Evolutionary conservation across 768 basidiomycete species (phyloP).

Genomic region (Leccinum sublutescens): DNA sequence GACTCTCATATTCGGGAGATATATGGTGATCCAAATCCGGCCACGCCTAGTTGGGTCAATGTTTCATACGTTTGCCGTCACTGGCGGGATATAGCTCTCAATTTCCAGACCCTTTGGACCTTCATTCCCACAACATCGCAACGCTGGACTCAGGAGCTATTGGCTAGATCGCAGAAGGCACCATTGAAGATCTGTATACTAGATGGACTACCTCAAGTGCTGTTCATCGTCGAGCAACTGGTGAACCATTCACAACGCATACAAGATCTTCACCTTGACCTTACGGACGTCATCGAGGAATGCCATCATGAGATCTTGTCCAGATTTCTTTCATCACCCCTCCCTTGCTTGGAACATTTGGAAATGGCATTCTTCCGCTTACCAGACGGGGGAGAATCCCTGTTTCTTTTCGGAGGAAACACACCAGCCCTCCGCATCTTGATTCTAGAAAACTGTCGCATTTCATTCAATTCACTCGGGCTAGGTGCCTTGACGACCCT

Average conservation of each 20-base stretch:
- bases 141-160: no score
- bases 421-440: background rate
- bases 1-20: no score
- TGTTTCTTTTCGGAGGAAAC: background rate
- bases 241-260: background rate
- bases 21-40: no score
- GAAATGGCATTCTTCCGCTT: background rate
- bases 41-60: background rate
- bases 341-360: background rate
- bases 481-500: conserved; percentile 35
- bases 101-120: no score
- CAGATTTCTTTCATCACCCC: background rate
- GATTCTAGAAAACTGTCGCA: background rate
- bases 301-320: background rate
- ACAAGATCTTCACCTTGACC: background rate
- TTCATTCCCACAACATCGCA: no score
- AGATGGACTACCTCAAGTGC: background rate
- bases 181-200: conserved; percentile 13
- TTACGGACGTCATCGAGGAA: no score
- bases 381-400: no score
- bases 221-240: background rate
- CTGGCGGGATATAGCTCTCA: no score
- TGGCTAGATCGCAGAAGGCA: conserved; percentile 36
- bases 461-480: background rate
- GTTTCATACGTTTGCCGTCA: background rate